A percentile compares a stretch with the other conserved stretches of the same genome.
Conservation (phyloP, 768 basidiomycete genomes). For the Dioszegia crocea region DNA sequence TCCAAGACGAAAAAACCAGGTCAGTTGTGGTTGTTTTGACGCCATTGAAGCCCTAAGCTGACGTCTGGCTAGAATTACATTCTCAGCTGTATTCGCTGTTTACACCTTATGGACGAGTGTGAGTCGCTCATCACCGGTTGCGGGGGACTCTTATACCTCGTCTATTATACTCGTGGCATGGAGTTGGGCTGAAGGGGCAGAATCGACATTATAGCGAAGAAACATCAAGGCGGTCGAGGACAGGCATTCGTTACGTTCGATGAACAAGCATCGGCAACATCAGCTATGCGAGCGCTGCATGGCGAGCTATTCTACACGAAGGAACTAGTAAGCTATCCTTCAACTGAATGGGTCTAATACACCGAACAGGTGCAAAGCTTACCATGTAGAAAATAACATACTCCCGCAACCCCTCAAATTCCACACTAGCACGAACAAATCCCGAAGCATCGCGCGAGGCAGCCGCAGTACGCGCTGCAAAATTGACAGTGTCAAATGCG, state of each 20-base stretch:
- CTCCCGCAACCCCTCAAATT: slow-evolving; percentile 82
- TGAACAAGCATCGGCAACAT: slow-evolving; percentile 83
- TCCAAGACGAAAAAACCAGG: slow-evolving; percentile 81
- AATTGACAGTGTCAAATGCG: slow-evolving; percentile 51
- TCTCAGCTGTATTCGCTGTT: slow-evolving; percentile 80
- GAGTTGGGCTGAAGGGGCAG: slow-evolving; percentile 17
- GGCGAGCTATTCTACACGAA: slow-evolving; percentile 92
- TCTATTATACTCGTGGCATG: no score
- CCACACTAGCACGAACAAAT: slow-evolving; percentile 72
- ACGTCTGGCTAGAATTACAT: slow-evolving; percentile 59
- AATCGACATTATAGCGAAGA: slow-evolving; percentile 87
- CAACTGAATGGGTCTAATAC: no score
- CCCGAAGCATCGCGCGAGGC: slow-evolving; percentile 49
- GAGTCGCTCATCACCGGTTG: slow-evolving; percentile 14
- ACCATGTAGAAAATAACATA: slow-evolving; percentile 74
- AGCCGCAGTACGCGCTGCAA: slow-evolving; percentile 38
- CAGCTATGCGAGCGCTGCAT: slow-evolving; percentile 86
- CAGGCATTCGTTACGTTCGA: slow-evolving; percentile 95
- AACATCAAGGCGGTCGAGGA: slow-evolving; percentile 77
- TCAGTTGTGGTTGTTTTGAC: slow-evolving; percentile 13
- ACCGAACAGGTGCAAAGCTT: not conserved
- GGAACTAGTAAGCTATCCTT: slow-evolving; percentile 72
- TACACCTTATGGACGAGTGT: slow-evolving; percentile 83
- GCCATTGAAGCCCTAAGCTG: not conserved
- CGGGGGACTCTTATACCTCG: no score